Conservation (phyloP, 139 green algal genomes). For the Chlorella sp. region DNA sequence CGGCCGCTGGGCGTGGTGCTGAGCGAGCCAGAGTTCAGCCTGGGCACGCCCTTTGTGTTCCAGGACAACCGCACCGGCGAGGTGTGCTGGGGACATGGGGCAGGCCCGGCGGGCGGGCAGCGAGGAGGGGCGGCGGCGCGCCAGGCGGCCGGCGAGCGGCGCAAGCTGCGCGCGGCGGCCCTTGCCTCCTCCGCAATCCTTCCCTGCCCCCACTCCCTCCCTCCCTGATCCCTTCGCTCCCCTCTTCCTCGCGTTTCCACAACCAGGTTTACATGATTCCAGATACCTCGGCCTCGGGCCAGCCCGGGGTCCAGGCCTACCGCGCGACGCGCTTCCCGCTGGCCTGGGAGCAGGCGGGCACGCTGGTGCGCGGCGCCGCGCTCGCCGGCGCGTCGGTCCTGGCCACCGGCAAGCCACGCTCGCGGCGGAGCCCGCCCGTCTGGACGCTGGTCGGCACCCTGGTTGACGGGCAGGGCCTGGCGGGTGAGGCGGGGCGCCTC, state of each 20-base stretch:
- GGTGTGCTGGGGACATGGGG: background rate
- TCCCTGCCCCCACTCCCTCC: background rate
- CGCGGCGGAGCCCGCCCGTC: no score
- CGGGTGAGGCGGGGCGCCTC: background rate
- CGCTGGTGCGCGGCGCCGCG: constrained; percentile 7
- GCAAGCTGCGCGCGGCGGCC: background rate
- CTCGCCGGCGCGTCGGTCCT: background rate
- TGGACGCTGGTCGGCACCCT: constrained; percentile 23
- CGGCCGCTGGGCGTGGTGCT: constrained; percentile 11
- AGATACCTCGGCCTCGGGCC: background rate
- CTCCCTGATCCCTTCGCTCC: background rate
- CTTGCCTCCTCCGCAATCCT: background rate
- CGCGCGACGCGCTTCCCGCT: constrained; percentile 10
- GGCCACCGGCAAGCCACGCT: background rate
- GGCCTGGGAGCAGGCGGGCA: background rate
- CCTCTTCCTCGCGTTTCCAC: background rate
- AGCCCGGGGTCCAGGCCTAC: constrained; percentile 5
- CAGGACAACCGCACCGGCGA: background rate
- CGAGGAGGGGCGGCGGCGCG: background rate
- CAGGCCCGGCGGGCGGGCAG: background rate
- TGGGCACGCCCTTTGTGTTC: constrained; percentile 11
- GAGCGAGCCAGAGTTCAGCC: background rate
- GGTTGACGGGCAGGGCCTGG: background rate
- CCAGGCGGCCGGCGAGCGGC: no score
- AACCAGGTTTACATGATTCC: constrained; percentile 17